Evolutionary conservation across 202 grass and related monocot genomes (phyloP).

Genomic region (Dendrocalamus latiflorus): DNA sequence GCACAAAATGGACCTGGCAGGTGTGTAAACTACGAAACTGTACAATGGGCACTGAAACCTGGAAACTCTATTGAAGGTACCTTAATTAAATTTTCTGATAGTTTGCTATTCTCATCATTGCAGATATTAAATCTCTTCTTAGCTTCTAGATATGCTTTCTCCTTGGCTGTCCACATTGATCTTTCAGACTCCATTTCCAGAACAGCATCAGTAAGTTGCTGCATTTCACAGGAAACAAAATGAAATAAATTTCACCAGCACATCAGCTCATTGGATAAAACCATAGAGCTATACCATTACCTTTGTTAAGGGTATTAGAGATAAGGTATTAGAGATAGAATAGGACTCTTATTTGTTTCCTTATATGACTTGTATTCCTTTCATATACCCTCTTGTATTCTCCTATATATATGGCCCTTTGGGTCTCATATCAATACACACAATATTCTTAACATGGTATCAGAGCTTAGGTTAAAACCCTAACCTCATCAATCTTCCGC

Average conservation of each 20-base stretch:
- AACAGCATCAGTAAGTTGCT: conserved; percentile 91
- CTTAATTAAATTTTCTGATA: conserved; percentile 27
- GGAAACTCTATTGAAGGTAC: background rate
- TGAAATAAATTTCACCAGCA: background rate
- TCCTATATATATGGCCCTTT: no score
- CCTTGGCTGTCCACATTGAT: conserved; percentile 54
- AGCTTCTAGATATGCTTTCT: conserved; percentile 53
- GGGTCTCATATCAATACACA: no score
- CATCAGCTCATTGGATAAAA: conserved; percentile 12
- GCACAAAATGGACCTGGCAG: no score
- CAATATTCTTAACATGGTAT: no score
- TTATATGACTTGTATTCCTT: no score
- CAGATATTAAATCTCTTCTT: conserved; percentile 48
- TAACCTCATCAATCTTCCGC: no score
- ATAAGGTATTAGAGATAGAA: no score
- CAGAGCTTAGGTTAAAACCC: no score
- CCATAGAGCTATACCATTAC: conserved; percentile 50
- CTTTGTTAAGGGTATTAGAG: background rate
- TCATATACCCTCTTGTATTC: no score
- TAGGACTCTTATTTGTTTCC: no score
- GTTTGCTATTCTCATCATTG: conserved; percentile 46
- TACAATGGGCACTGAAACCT: background rate
- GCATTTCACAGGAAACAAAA: conserved; percentile 34
- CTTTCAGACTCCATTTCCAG: conserved; percentile 80
- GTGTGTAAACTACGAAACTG: background rate